Evolutionary conservation across 495 filamentous ascomycete genomes (phyloP).

Genomic region (Rostrohypoxylon terebratum): DNA sequence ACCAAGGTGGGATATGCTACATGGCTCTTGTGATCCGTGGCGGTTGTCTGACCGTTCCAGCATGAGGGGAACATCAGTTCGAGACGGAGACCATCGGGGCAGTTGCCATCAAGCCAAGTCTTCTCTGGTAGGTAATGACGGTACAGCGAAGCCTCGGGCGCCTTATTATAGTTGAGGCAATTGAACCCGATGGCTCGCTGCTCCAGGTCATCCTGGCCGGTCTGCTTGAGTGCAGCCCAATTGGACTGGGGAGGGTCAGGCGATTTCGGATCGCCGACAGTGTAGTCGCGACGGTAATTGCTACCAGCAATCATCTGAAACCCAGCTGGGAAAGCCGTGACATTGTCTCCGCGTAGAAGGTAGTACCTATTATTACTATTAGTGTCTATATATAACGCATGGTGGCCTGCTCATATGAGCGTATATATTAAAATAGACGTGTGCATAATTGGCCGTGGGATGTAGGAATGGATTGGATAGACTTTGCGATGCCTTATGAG

Average conservation of each 20-base stretch:
- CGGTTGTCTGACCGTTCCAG: constrained; percentile 81
- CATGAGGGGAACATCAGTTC: constrained; percentile 93
- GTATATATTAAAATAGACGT: neutral
- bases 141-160: constrained; percentile 75
- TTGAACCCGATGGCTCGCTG: constrained; percentile 93
- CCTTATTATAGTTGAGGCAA: constrained; percentile 79
- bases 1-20: constrained; percentile 82
- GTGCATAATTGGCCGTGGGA: neutral
- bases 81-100: constrained; percentile 78
- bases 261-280: constrained; percentile 63
- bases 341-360: constrained; percentile 68
- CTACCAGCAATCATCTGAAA: constrained; percentile 93
- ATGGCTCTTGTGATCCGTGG: constrained; percentile 73
- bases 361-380: constrained; percentile 71
- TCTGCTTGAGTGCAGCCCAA: constrained; percentile 69
- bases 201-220: constrained; percentile 72
- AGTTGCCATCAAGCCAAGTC: constrained; percentile 78
- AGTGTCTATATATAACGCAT: constrained; percentile 14
- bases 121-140: constrained; percentile 87
- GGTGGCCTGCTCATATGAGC: neutral
- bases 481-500: neutral
- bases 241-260: constrained; percentile 78
- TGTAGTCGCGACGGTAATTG: constrained; percentile 73
- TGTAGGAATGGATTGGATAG: neutral
- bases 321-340: constrained; percentile 79